Percentiles rank a stretch among this genome's conserved stretches.
Conservation (phyloP, 345 rosid genomes). For the Hibiscus trionum region DNA sequence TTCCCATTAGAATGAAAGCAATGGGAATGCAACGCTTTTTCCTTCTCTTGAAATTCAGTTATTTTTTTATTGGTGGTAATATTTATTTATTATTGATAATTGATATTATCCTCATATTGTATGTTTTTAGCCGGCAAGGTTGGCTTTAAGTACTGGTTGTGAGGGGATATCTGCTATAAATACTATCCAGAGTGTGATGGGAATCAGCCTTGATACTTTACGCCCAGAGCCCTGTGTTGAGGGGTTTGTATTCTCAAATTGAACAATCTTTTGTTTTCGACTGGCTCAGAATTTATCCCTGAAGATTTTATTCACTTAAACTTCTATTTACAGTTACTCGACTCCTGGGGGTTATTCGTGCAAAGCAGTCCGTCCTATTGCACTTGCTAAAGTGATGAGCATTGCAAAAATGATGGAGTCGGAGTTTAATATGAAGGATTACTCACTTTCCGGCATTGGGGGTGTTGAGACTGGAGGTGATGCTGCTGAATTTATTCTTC, state of each 20-base stretch:
- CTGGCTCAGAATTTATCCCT: background rate
- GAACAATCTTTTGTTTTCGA: background rate
- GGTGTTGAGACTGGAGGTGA: constrained; percentile 92
- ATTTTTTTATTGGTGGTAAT: background rate
- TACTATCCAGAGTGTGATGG: constrained; percentile 98
- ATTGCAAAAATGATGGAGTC: constrained; percentile 86
- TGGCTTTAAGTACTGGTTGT: constrained; percentile 67
- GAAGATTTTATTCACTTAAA: constrained; percentile 3
- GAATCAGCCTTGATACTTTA: constrained; percentile 68
- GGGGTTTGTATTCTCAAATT: constrained; percentile 51
- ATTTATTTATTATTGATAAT: constrained; percentile 5
- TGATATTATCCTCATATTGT: constrained; percentile 5
- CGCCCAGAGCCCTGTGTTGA: constrained; percentile 97
- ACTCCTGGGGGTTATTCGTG: constrained; percentile 98
- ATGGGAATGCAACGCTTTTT: too few species aligned
- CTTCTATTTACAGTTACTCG: constrained; percentile 56
- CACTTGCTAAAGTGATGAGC: constrained; percentile 81
- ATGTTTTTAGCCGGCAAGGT: constrained; percentile 68
- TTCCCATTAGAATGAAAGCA: background rate
- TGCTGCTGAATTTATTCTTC: constrained; percentile 93
- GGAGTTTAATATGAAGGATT: constrained; percentile 46
- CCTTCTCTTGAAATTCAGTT: too few species aligned
- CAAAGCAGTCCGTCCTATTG: constrained; percentile 94
- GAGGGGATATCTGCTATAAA: constrained; percentile 89
- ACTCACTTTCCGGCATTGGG: constrained; percentile 89